phyloP scores from a whole-genome alignment of 2,329 filamentous ascomycete genomes.

The Fusarium sp. region DNA sequence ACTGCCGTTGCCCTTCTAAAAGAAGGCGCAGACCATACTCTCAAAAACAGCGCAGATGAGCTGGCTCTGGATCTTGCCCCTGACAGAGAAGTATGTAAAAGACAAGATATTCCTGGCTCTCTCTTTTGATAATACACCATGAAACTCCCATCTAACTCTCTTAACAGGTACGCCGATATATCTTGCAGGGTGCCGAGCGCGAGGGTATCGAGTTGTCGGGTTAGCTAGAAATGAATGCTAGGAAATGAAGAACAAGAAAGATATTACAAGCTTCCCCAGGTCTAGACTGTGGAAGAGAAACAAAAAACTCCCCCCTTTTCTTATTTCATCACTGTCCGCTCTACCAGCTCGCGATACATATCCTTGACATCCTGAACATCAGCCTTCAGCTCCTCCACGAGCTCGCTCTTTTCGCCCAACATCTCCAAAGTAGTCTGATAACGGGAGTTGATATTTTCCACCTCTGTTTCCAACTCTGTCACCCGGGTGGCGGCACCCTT shows the following conservation, averaged over 20 bases:
- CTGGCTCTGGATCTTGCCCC: constrained; percentile 86
- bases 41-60: constrained; percentile 77
- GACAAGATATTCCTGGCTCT: constrained; percentile 1
- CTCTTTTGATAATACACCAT: not conserved
- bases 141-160: constrained; percentile 39
- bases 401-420: constrained; percentile 96
- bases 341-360: constrained; percentile 94
- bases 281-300: constrained; percentile 11
- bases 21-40: constrained; percentile 84
- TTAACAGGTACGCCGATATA: constrained; percentile 77
- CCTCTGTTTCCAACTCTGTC: constrained; percentile 73
- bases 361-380: constrained; percentile 95
- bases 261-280: constrained; percentile 10
- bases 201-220: constrained; percentile 78
- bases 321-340: constrained; percentile 82
- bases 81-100: constrained; percentile 77
- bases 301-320: not conserved
- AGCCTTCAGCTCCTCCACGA: constrained; percentile 88
- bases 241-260: constrained; percentile 21
- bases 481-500: constrained; percentile 70
- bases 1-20: constrained; percentile 85
- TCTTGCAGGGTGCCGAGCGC: constrained; percentile 80
- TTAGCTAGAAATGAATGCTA: constrained; percentile 43
- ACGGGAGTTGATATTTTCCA: constrained; percentile 76
- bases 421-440: constrained; percentile 95